These are phyloP conservation scores for Pyrrhoderma noxium DNA, from an alignment of 1,284 basidiomycete genomes.

Conservation along the genomic window DNA sequence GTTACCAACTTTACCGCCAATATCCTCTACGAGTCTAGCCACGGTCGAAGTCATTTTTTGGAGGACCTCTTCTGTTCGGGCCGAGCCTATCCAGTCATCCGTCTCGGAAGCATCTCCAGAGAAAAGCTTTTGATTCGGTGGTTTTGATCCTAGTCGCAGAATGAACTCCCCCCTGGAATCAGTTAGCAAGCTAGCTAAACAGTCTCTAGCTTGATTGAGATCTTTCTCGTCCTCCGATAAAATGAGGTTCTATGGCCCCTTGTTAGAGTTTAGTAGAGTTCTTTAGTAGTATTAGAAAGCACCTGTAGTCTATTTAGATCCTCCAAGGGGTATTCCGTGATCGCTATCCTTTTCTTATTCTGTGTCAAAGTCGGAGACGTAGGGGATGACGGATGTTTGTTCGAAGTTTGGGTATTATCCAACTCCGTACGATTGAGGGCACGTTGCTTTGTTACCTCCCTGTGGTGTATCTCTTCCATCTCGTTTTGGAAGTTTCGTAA, in stretches of 20 bases:
- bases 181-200: constrained; percentile 59
- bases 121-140: constrained; percentile 47
- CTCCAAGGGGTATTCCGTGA: constrained; percentile 16
- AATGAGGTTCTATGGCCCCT: constrained; percentile 25
- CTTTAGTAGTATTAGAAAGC: constrained; percentile 11
- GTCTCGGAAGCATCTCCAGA: constrained; percentile 35
- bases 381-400: too few species aligned
- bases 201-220: constrained; percentile 50
- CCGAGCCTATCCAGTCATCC: constrained; percentile 48
- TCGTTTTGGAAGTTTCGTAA: constrained; percentile 66
- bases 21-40: constrained; percentile 50
- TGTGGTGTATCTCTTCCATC: constrained; percentile 64
- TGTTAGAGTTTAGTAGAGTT: neutral
- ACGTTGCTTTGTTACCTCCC: constrained; percentile 57
- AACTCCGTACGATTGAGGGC: neutral
- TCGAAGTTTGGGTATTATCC: neutral
- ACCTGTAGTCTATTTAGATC: constrained; percentile 55
- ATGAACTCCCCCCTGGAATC: constrained; percentile 62
- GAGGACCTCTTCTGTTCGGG: constrained; percentile 45
- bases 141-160: constrained; percentile 59
- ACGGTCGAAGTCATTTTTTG: constrained; percentile 39
- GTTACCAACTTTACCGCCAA: constrained; percentile 60
- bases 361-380: constrained; percentile 17
- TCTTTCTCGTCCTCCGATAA: constrained; percentile 36
- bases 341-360: constrained; percentile 35